Percentiles rank a stretch among this genome's conserved stretches.
Evolutionary conservation across 2,329 filamentous ascomycete species (phyloP).

Genomic region (Chrysosporium queenslandicum): DNA sequence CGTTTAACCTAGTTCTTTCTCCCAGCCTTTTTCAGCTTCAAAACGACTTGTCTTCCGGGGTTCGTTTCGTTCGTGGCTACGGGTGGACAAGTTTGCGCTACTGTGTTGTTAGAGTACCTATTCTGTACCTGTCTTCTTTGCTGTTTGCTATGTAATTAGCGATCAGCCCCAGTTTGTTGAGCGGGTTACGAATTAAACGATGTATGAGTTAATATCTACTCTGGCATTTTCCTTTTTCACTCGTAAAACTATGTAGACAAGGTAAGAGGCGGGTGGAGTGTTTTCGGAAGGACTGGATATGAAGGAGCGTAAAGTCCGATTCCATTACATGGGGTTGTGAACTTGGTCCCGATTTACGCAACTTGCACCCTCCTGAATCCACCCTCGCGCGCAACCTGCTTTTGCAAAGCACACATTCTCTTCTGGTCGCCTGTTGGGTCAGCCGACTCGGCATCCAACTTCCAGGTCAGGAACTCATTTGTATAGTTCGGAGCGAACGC

Average conservation of each 20-base stretch:
- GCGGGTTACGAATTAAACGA: not conserved
- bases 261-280: not conserved
- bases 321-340: not conserved
- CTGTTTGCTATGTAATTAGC: too few relatives aligned
- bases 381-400: conserved; percentile 53
- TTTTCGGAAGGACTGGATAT: not conserved
- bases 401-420: conserved; percentile 59
- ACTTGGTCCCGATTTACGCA: not conserved
- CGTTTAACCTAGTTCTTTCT: not conserved
- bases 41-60: not conserved
- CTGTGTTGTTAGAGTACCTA: not conserved
- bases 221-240: not conserved
- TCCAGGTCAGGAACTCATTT: conserved; percentile 59
- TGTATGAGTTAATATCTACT: not conserved
- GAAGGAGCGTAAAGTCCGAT: conserved; percentile 2
- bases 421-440: conserved; percentile 66
- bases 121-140: not conserved
- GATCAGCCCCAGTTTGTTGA: not conserved
- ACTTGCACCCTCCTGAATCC: conserved; percentile 43
- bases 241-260: not conserved
- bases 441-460: conserved; percentile 51
- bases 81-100: not conserved
- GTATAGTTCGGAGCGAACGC: conserved; percentile 64
- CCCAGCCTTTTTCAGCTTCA: not conserved
- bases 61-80: not conserved